Evolutionary conservation across 2,329 filamentous ascomycete species (phyloP).

Genomic region (Fusarium pseudonygamai): DNA sequence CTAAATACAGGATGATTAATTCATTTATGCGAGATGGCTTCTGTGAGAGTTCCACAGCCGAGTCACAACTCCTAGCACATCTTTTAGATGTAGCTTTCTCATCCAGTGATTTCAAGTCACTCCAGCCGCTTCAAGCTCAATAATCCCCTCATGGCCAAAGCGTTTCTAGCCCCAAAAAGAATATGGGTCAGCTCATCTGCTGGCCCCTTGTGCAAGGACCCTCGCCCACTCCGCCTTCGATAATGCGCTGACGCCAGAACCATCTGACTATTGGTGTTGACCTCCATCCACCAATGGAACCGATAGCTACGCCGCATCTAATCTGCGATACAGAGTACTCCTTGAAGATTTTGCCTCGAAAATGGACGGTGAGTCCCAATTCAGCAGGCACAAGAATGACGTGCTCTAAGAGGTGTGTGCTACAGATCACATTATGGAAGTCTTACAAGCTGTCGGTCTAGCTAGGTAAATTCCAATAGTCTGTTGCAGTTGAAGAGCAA

Average conservation of each 20-base stretch:
- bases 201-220: constrained; percentile 18
- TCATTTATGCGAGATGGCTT: constrained; percentile 16
- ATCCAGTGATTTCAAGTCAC: background rate
- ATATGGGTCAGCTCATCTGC: constrained; percentile 28
- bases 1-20: background rate
- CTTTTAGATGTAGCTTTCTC: background rate
- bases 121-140: background rate
- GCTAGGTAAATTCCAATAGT: background rate
- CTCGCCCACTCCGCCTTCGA: constrained; percentile 28
- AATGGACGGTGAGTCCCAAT: constrained; percentile 6
- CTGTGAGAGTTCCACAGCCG: background rate
- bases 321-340: constrained; percentile 19
- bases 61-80: background rate
- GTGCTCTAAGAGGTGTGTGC: constrained; percentile 10
- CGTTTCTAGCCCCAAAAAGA: constrained; percentile 4
- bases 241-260: constrained; percentile 15
- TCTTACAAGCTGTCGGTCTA: background rate
- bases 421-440: background rate
- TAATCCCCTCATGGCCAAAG: constrained; percentile 37
- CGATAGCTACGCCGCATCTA: constrained; percentile 14
- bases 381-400: constrained; percentile 16
- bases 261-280: background rate
- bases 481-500: background rate
- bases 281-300: constrained; percentile 30
- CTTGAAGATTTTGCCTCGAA: background rate